These are phyloP conservation scores for Populus hybrid DNA, from an alignment of 441 rosid genomes.

Conservation along the genomic window DNA sequence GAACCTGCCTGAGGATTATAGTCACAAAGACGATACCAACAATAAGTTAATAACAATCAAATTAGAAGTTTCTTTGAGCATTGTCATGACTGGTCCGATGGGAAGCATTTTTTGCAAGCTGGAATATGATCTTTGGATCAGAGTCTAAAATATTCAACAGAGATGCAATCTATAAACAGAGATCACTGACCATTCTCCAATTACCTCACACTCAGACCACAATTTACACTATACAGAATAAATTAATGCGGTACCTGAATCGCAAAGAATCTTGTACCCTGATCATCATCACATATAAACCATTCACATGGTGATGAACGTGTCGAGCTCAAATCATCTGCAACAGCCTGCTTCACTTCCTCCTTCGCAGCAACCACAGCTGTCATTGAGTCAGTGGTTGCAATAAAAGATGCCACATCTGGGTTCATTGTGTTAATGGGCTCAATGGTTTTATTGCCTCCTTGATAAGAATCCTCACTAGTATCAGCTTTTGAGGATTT, in stretches of 20 bases:
- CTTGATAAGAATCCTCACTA: constrained; percentile 21
- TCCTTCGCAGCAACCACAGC: constrained; percentile 95
- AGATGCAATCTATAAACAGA: not conserved
- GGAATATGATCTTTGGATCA: not conserved
- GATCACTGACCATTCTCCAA: constrained; percentile 1
- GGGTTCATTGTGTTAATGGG: constrained; percentile 28
- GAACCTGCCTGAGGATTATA: not conserved
- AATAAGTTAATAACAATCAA: not conserved
- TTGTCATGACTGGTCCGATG: not conserved
- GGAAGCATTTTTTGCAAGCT: not conserved
- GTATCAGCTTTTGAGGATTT: constrained; percentile 34
- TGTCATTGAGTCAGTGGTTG: constrained; percentile 91
- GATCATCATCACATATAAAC: constrained; percentile 89
- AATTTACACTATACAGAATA: not conserved
- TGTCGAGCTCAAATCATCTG: constrained; percentile 78
- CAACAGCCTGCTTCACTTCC: constrained; percentile 97
- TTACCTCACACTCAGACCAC: not conserved
- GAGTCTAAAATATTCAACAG: not conserved
- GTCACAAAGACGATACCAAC: not conserved
- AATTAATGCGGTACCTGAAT: constrained; percentile 60
- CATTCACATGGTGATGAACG: constrained; percentile 83
- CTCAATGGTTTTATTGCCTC: constrained; percentile 19
- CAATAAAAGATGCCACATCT: constrained; percentile 65
- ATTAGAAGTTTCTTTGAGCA: not conserved
- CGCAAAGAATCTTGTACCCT: constrained; percentile 74